Base-by-base conservation (phyloP, 1,284 basidiomycete genomes). In the Vanrija sp. region DNA sequence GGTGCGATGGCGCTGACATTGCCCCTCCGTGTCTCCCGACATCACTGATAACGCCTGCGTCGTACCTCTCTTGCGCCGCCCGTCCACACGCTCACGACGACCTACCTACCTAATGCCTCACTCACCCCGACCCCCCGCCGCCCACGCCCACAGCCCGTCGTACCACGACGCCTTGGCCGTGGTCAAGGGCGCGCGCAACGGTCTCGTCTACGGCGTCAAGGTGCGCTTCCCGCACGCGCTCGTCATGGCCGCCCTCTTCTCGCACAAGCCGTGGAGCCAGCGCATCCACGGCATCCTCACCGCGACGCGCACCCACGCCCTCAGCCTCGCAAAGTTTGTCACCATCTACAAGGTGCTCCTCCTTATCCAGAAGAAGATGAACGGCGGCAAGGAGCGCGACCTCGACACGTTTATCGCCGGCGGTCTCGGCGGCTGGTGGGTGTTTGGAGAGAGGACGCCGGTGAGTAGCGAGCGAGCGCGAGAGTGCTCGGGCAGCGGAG, bases 221-320 rank as follows among this genome's bases (percentile, higher is more conserved):
- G 90, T 98, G 65, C 82, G 80, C 45, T 96, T 96, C 72, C 96
- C 96, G n/a, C 96, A 99, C 82, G 95, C 96, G 3, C 80, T 99
- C 25, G 88, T 98, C 54, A 98, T 98, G 95, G 88, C 92, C n/a
- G 84, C 97, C 58, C 81, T 98, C 26, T 98, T 98, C 70, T 88
- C 88, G 28, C 84, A 87, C 57, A 89, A 89, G 80, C 85, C 89
- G 88, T 69, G 62, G 64, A 65, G 71, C n/a, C 65, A 67, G 38
- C 70, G 71, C 49, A 72, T 78, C 65, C 57, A 65, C 51, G 80
- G 83, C 55, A 91, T 98, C 64, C 87, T 86, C 72, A 83, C 83
- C 21, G 89, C 94, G n/a, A 98, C 96, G 3, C 88, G 85, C 66
- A 71, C 69, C 8, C 76, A 78, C 55, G 75, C 76, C 3, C 45